Evolutionary conservation across 345 rosid genomes (phyloP).

Genomic region (rapeseed (Brassica napus)): Da-Ae NC_063446.1:26669001-26669500

Average conservation of each 20-base stretch:
- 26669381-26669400: conserved; percentile 56
- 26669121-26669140: conserved; percentile 51
- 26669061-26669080: too few relatives aligned
- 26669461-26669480: conserved; percentile 72
- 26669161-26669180: conserved; percentile 80
- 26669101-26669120: conserved; percentile 51
- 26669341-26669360: conserved; percentile 62
- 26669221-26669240: conserved; percentile 54
- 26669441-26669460: conserved; percentile 76
- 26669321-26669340: conserved; percentile 50
- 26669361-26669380: conserved; percentile 56
- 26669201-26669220: conserved; percentile 66
- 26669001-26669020: too few relatives aligned
- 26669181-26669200: conserved; percentile 58
- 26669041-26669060: too few relatives aligned
- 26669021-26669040: too few relatives aligned
- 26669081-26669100: conserved; percentile 30
- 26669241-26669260: conserved; percentile 67
- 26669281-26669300: conserved; percentile 69
- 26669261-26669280: conserved; percentile 85
- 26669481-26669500: conserved; percentile 69
- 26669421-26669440: conserved; percentile 82
- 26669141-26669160: conserved; percentile 71
- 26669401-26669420: conserved; percentile 80
- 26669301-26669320: conserved; percentile 56